Evolutionary conservation across 2,329 filamentous ascomycete species (phyloP).

Genomic region (Falciphora oryzae): DNA sequence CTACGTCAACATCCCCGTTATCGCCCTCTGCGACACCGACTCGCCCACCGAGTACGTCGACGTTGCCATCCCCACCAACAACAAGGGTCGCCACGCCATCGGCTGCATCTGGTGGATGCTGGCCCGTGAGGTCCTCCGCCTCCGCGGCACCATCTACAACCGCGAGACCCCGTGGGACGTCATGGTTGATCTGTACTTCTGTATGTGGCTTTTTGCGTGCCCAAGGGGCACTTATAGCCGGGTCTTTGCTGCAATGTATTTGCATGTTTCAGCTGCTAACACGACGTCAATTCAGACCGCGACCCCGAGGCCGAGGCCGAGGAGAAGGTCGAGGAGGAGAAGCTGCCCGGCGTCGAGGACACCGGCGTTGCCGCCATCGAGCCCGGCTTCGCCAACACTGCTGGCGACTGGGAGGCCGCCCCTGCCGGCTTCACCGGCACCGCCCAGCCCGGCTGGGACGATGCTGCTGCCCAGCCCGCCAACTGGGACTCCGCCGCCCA

Average conservation of each 20-base stretch:
- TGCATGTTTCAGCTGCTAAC: not conserved
- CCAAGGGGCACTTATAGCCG: not conserved
- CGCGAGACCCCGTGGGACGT: conserved; percentile 98
- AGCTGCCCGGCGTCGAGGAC: conserved; percentile 80
- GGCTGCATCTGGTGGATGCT: conserved; percentile 99
- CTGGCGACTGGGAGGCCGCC: conserved; percentile 80
- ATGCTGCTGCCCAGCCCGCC: conserved; percentile 59
- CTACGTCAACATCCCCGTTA: conserved; percentile 99
- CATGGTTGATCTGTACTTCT: conserved; percentile 99
- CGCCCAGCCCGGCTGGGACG: conserved; percentile 42
- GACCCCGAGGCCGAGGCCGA: conserved; percentile 99
- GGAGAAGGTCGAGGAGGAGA: conserved; percentile 94
- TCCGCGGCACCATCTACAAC: conserved; percentile 92
- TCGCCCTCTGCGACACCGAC: conserved; percentile 98
- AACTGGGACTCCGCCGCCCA: conserved; percentile 61
- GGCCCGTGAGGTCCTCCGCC: conserved; percentile 98
- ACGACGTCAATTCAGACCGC: conserved; percentile 59
- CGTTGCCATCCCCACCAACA: conserved; percentile 99
- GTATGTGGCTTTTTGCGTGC: conserved; percentile 37
- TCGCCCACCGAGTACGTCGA: conserved; percentile 99
- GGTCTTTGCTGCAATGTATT: not conserved
- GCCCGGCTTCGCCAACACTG: conserved; percentile 62
- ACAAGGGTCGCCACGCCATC: conserved; percentile 99
- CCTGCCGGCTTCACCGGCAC: conserved; percentile 63
- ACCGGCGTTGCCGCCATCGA: conserved; percentile 74